Evolutionary conservation across 495 filamentous ascomycete genomes (phyloP), one percentile per base, ranked within the genome.

Genomic region (Xylaria telfairii): DNA sequence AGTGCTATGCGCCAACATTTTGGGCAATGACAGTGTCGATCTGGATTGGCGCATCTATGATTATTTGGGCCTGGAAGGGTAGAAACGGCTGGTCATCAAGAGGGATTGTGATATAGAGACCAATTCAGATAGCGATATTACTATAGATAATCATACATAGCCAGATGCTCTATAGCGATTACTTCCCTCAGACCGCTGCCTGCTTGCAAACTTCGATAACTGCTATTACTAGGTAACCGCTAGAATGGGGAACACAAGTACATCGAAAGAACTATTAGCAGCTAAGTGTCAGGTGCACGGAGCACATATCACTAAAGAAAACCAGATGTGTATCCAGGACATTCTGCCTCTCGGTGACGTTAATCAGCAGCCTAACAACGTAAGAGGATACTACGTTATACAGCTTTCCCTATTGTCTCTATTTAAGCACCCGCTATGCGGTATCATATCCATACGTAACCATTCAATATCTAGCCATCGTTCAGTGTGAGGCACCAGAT

Each of bases 61-160:
- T 94, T 85, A 54, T 85, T 37, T 90, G 86, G 85, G 94, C 93
- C 39, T 98, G 96, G 96, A 92, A 89, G 77, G 90, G 91, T 24
- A 84, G 73, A 68, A 85, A 84, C 60, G 91, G 92, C 1, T 98
- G 96, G 96, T 88, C 84, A 74, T 86, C 85, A 72, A 86, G 92
- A 66, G 93, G 93, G 0, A 88, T 98, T 79, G 84, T 90, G 64
- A 94, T 99, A 34, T 78, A 69, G 57, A 49, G 8, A 63, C 42
- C 6, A 32, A 30, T 53, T 30, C 34, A 53, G 28, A 53, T 2
- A 37, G 46, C 32, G 24, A 39, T n/a, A 9, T 39, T 51, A 9
- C 26, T 51, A 53, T 54, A 39, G 30, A 53, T 12, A 17, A n/a
- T 4, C 13, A 28, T 41, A 46, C 32, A 53, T 66, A 24, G n/a